Evolutionary conservation across 2,329 filamentous ascomycete genomes (phyloP).

Genomic region (Fonsecaea erecta): DNA sequence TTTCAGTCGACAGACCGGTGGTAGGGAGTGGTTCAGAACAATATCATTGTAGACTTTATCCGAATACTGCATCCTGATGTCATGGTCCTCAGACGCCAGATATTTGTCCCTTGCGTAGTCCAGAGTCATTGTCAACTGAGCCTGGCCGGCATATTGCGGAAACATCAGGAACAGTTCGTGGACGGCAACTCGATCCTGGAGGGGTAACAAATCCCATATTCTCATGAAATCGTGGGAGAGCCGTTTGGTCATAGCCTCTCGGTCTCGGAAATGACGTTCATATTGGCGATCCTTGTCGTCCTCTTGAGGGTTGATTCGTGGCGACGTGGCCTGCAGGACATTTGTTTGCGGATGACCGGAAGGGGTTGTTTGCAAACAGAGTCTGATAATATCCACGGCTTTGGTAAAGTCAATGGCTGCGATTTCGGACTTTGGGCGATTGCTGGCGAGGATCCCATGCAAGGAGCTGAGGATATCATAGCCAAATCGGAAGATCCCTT

Average conservation of each 20-base stretch:
- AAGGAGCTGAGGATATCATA: slow-evolving; percentile 32
- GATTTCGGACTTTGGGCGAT: slow-evolving; percentile 17
- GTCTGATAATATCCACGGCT: slow-evolving; percentile 21
- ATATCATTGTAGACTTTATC: slow-evolving; percentile 24
- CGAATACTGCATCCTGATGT: slow-evolving; percentile 19
- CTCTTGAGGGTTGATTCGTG: slow-evolving; percentile 8
- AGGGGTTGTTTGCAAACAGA: slow-evolving; percentile 28
- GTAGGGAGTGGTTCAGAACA: slow-evolving; percentile 23
- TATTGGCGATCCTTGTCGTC: slow-evolving; percentile 26
- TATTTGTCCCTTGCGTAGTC: slow-evolving; percentile 24
- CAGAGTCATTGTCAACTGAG: slow-evolving; percentile 17
- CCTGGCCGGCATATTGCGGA: slow-evolving; percentile 24
- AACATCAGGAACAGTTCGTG: slow-evolving; percentile 26
- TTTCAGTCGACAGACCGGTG: slow-evolving; percentile 21
- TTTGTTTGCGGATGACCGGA: not conserved
- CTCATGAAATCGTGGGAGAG: slow-evolving; percentile 22
- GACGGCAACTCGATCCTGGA: slow-evolving; percentile 8
- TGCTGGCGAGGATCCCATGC: slow-evolving; percentile 23
- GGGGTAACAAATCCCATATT: slow-evolving; percentile 22
- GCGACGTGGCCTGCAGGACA: not conserved
- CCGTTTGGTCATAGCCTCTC: slow-evolving; percentile 23
- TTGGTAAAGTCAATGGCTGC: slow-evolving; percentile 21
- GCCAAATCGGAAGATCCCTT: slow-evolving; percentile 32
- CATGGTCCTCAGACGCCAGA: slow-evolving; percentile 11
- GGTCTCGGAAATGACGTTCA: slow-evolving; percentile 27